These are phyloP conservation scores for Heliamphora ciliata DNA, from an alignment of 179 eudicot species.

Conservation along the genomic window DNA sequence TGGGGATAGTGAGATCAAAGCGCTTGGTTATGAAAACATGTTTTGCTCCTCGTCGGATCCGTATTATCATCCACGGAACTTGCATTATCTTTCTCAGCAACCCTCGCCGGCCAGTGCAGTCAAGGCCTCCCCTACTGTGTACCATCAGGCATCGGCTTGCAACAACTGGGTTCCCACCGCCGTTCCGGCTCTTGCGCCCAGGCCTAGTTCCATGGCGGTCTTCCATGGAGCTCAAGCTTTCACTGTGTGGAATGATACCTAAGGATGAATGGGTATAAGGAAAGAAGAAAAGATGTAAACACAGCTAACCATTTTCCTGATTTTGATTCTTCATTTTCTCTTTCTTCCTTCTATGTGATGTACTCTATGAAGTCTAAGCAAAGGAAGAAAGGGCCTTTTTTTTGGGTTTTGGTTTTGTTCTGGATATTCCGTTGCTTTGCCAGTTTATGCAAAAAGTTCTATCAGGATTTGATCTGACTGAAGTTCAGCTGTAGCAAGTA, in stretches of 20 bases:
- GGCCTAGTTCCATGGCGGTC: slow-evolving; percentile 29
- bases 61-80: slow-evolving; percentile 21
- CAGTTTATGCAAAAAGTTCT: slow-evolving; percentile 19
- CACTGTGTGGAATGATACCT: slow-evolving; percentile 66
- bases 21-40: slow-evolving; percentile 22
- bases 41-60: slow-evolving; percentile 21
- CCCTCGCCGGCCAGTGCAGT: slow-evolving; percentile 10
- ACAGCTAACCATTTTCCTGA: slow-evolving; percentile 13
- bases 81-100: slow-evolving; percentile 35
- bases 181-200: slow-evolving; percentile 39
- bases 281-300: background rate
- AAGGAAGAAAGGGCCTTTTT: slow-evolving; percentile 10
- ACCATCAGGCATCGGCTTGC: slow-evolving; percentile 43
- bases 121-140: slow-evolving; percentile 23
- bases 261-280: background rate
- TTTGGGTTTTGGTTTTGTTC: slow-evolving; percentile 7
- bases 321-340: slow-evolving; percentile 12
- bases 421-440: background rate
- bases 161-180: slow-evolving; percentile 65
- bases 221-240: slow-evolving; percentile 47
- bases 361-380: background rate
- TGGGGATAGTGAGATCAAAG: slow-evolving; percentile 18
- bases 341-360: background rate
- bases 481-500: slow-evolving; percentile 58
- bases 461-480: slow-evolving; percentile 32